Percentiles rank a stretch among this genome's conserved stretches.
phyloP scores from a whole-genome alignment of 169 alveolate genomes.

The Plasmodium berghei region DNA sequence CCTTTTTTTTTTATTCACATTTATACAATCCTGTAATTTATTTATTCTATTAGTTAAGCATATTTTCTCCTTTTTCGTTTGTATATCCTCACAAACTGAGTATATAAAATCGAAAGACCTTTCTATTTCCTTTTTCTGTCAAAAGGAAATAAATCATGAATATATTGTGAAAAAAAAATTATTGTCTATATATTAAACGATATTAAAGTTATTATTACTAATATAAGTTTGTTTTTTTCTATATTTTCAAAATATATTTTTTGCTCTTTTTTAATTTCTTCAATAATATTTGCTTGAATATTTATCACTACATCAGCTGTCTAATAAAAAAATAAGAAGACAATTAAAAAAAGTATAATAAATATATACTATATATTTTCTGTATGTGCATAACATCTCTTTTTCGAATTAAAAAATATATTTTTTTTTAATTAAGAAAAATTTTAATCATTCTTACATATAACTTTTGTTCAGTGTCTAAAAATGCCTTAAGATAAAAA shows the following conservation, averaged over 20 bases:
- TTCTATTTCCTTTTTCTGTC: constrained; percentile 61
- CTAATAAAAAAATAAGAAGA: background rate
- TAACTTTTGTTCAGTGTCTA: constrained; percentile 65
- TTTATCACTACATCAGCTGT: constrained; percentile 66
- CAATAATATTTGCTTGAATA: constrained; percentile 47
- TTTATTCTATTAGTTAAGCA: constrained; percentile 56
- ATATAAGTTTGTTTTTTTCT: constrained; percentile 20
- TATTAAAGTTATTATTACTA: constrained; percentile 21
- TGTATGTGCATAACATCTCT: background rate
- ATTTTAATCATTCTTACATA: constrained; percentile 16
- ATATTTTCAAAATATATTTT: constrained; percentile 36
- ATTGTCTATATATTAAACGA: background rate
- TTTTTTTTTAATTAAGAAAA: background rate
- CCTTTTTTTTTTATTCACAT: constrained; percentile 11
- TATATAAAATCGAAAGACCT: constrained; percentile 56
- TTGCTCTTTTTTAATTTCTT: constrained; percentile 54
- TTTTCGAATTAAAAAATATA: background rate
- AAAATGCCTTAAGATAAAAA: constrained; percentile 58
- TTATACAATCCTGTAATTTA: constrained; percentile 63
- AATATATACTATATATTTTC: background rate
- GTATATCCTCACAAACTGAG: constrained; percentile 65
- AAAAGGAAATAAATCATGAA: background rate
- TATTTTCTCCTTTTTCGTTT: constrained; percentile 64
- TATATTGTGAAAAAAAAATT: background rate
- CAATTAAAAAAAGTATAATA: background rate